Conservation (phyloP, 2,329 filamentous ascomycete genomes). For the Aspergillus hortae region DNA sequence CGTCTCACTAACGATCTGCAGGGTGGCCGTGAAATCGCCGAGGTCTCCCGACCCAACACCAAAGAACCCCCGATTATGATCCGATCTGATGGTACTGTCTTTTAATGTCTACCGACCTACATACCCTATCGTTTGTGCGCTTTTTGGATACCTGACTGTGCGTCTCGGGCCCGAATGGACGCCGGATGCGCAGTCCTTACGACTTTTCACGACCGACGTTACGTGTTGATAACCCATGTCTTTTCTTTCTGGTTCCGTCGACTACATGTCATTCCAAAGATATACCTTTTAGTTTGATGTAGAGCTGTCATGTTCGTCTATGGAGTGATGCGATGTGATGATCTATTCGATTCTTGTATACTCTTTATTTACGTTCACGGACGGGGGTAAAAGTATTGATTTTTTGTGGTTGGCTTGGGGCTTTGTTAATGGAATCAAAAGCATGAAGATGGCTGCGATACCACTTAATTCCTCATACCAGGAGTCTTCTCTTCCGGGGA, state of each 20-base stretch:
- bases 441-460: too few species aligned
- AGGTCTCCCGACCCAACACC: slow-evolving; percentile 91
- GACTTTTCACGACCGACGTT: slow-evolving; percentile 30
- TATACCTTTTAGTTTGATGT: slow-evolving; percentile 11
- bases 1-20: slow-evolving; percentile 36
- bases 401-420: neutral
- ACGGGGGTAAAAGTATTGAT: too few species aligned
- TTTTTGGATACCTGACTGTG: slow-evolving; percentile 25
- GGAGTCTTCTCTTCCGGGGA: too few species aligned
- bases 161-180: slow-evolving; percentile 12
- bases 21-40: slow-evolving; percentile 93
- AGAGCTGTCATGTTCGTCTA: slow-evolving; percentile 6
- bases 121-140: slow-evolving; percentile 18
- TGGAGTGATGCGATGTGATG: slow-evolving; percentile 8
- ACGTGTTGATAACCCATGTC: slow-evolving; percentile 8
- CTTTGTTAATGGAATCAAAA: neutral
- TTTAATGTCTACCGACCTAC: slow-evolving; percentile 51
- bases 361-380: neutral
- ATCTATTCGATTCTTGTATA: slow-evolving; percentile 11
- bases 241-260: slow-evolving; percentile 5
- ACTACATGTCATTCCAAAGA: slow-evolving; percentile 1
- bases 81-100: slow-evolving; percentile 92
- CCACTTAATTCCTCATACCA: too few species aligned
- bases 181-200: slow-evolving; percentile 24
- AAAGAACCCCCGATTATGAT: slow-evolving; percentile 97